Evolutionary conservation across 805 yeast genomes (phyloP).

Genomic region (Metschnikowia arizonensis): DNA sequence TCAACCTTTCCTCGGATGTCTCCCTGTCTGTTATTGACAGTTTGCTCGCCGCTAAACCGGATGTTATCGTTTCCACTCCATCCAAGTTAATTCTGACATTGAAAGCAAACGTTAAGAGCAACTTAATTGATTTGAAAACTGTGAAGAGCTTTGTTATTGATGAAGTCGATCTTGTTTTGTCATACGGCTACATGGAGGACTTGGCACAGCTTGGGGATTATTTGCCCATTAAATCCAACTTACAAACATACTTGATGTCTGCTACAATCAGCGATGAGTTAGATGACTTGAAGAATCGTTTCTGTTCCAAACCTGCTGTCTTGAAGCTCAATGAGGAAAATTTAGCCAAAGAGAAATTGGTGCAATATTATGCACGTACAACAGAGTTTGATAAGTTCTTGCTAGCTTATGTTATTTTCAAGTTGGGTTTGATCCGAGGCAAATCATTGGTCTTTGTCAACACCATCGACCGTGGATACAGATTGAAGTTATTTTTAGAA

Average conservation of each 20-base stretch:
- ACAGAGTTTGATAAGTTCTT: slow-evolving; percentile 89
- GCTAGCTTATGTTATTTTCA: slow-evolving; percentile 86
- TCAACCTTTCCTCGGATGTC: slow-evolving; percentile 65
- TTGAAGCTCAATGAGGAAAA: slow-evolving; percentile 67
- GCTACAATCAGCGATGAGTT: slow-evolving; percentile 91
- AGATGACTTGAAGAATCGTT: slow-evolving; percentile 65
- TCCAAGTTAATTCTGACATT: slow-evolving; percentile 59
- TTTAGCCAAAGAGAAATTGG: slow-evolving; percentile 51
- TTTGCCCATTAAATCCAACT: slow-evolving; percentile 66
- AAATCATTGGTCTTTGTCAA: slow-evolving; percentile 89
- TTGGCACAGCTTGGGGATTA: slow-evolving; percentile 57
- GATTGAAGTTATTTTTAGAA: slow-evolving; percentile 83
- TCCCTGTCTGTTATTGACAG: slow-evolving; percentile 70
- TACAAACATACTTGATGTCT: slow-evolving; percentile 92
- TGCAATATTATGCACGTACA: slow-evolving; percentile 84
- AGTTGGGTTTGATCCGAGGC: slow-evolving; percentile 82
- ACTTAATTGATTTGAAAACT: slow-evolving; percentile 47
- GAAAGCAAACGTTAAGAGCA: slow-evolving; percentile 38
- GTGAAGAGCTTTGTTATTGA: slow-evolving; percentile 79
- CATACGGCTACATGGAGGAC: slow-evolving; percentile 91
- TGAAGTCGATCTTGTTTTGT: slow-evolving; percentile 87
- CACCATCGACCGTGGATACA: slow-evolving; percentile 91
- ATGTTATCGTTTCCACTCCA: slow-evolving; percentile 83
- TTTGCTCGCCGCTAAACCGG: slow-evolving; percentile 69
- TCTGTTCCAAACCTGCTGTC: slow-evolving; percentile 81